These are phyloP conservation scores for Pseudisothecium myosuroides DNA, from an alignment of 225 moss, liverwort and hornwort species.

Conservation along the genomic window DNA sequence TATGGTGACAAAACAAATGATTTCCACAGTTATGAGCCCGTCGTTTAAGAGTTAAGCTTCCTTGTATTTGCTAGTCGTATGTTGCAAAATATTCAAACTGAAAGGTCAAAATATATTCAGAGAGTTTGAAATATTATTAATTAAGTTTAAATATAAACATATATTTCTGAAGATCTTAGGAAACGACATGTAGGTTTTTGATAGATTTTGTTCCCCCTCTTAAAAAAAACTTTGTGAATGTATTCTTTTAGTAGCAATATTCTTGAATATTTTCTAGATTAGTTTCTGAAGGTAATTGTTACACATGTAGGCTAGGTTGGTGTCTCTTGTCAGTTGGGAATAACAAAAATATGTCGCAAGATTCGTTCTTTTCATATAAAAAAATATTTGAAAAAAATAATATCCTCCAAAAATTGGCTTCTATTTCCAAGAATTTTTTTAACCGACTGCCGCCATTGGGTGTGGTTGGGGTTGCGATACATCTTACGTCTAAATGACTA, in stretches of 20 bases:
- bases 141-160: neutral
- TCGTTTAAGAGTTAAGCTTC: too few species aligned
- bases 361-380: neutral
- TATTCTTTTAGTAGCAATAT: too few species aligned
- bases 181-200: neutral
- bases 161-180: neutral
- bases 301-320: fast-evolving
- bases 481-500: neutral
- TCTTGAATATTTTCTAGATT: too few species aligned
- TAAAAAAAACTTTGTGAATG: neutral
- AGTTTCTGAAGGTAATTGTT: too few species aligned
- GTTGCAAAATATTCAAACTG: neutral
- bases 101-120: neutral
- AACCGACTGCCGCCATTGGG: fast-evolving
- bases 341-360: neutral
- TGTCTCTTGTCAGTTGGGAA: neutral
- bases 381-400: too few species aligned
- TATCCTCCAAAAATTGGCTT: fast-evolving
- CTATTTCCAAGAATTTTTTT: neutral
- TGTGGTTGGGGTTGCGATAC: fast-evolving
- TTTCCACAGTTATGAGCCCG: too few species aligned
- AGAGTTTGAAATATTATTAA: neutral
- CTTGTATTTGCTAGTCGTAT: neutral
- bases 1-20: too few species aligned
- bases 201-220: neutral